Percentiles rank a stretch among this genome's conserved stretches.
These are phyloP conservation scores for Podospora bellae-mahoneyi DNA, from an alignment of 495 filamentous ascomycete species.

Conservation along the genomic window DNA sequence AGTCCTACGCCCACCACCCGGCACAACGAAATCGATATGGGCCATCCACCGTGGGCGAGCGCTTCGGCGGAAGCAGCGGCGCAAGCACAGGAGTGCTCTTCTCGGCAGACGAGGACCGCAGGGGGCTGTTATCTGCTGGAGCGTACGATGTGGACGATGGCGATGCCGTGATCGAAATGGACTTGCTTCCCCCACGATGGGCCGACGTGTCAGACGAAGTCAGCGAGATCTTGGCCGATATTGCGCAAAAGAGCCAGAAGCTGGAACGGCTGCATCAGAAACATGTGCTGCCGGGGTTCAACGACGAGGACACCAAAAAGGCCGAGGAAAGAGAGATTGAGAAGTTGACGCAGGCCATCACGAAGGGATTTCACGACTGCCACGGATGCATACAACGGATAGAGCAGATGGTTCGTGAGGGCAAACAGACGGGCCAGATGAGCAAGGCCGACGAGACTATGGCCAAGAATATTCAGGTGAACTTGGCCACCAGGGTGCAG, in stretches of 20 bases:
- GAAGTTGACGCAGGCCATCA: conserved; percentile 83
- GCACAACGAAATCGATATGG: conserved; percentile 74
- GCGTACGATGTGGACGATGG: conserved; percentile 80
- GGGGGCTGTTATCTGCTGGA: conserved; percentile 76
- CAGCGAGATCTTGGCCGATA: conserved; percentile 71
- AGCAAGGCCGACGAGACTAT: conserved; percentile 85
- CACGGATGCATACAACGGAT: conserved; percentile 83
- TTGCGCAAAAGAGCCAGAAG: conserved; percentile 75
- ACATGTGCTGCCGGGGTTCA: conserved; percentile 93
- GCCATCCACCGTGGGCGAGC: conserved; percentile 57
- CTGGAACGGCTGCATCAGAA: conserved; percentile 94
- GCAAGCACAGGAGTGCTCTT: conserved; percentile 38
- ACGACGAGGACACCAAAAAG: conserved; percentile 83
- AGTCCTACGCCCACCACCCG: conserved; percentile 95
- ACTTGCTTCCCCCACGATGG: conserved; percentile 92
- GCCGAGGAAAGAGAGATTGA: conserved; percentile 87
- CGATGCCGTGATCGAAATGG: conserved; percentile 97
- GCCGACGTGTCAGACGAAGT: conserved; percentile 94
- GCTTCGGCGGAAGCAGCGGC: conserved; percentile 58
- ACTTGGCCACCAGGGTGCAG: conserved; percentile 80
- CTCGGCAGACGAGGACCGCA: conserved; percentile 63
- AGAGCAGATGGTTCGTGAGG: conserved; percentile 76
- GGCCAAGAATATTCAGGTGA: conserved; percentile 93
- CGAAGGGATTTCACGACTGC: conserved; percentile 81
- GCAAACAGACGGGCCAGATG: conserved; percentile 62